Conservation (phyloP, 495 filamentous ascomycete species). For the Pseudevernia furfuracea region DNA sequence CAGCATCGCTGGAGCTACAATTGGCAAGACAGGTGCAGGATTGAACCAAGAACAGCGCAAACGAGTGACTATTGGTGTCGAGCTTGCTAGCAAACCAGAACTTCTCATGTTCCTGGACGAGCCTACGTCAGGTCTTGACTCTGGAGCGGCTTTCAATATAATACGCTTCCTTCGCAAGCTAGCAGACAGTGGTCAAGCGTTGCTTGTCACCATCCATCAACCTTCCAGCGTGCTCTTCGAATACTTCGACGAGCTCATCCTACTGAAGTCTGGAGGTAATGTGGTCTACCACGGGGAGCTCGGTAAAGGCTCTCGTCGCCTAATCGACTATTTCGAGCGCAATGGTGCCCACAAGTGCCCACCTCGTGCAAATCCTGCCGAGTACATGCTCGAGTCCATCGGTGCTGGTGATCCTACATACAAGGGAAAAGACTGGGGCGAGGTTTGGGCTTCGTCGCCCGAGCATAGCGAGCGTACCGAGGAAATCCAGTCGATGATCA, state of each 20-base stretch:
- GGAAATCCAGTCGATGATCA: constrained; percentile 43
- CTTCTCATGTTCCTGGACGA: constrained; percentile 86
- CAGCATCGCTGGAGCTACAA: constrained; percentile 74
- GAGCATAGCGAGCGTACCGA: constrained; percentile 38
- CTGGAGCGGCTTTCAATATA: constrained; percentile 80
- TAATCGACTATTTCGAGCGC: constrained; percentile 57
- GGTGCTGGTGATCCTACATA: constrained; percentile 58
- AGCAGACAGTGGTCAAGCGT: constrained; percentile 73
- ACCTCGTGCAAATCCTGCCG: constrained; percentile 52
- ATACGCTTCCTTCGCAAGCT: constrained; percentile 82
- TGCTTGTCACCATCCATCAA: constrained; percentile 90
- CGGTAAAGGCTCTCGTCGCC: constrained; percentile 43
- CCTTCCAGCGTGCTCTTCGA: constrained; percentile 74
- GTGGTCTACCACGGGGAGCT: constrained; percentile 59
- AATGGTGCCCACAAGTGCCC: constrained; percentile 56
- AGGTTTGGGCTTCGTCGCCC: constrained; percentile 48
- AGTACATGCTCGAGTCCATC: constrained; percentile 63
- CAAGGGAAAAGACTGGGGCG: constrained; percentile 53
- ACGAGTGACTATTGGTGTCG: constrained; percentile 83
- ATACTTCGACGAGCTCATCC: constrained; percentile 61
- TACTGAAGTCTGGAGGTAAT: constrained; percentile 57
- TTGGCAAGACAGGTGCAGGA: constrained; percentile 68
- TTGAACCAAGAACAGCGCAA: constrained; percentile 87
- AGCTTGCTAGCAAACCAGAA: constrained; percentile 77
- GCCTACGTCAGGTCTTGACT: constrained; percentile 82